Base-by-base conservation (phyloP, 768 basidiomycete species). In the Termitomyces eurrhizus region DNA sequence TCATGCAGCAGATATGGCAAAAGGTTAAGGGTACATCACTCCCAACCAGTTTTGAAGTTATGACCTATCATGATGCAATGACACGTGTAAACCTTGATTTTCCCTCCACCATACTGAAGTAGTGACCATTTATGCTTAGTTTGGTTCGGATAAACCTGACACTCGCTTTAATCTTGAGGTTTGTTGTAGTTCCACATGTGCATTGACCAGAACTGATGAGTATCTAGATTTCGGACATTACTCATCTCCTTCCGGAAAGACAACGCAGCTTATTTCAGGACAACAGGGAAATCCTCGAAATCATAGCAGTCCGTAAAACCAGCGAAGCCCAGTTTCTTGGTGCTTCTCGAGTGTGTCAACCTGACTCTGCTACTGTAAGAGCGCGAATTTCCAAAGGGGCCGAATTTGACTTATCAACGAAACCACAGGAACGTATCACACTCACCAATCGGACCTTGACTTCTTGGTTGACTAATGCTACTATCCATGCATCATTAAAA, bases 131-230 rank as follows among this genome's bases (percentile, higher is more conserved):
- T 26, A 52, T 49, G 36, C 66, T 24, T 63, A 95, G 90, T 97
- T 88, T 79, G 95, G 95, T 14, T 92, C 92, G 59, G 95, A 97
- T 74, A 97, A 97, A 76, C 95, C 95, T 49, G 95, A 98, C 74
- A 88, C 88, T 57, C 84, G 95, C 58, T 95, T 93, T 75, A 84
- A 83, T 58, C 81, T 95, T 64, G 87, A 95, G 87, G 95, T 95
- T 60, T 52, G 67, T 61, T 51, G 56, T 57, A 55, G 52, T 64
- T 58, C 42, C 49, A 53, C 49, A 55, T 42, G 32, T 36, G 16
- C 45, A 56, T 63, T 60, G 59, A 59, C 52, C 64, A 54, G 63
- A 41, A 64, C 65, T 62, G 57, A 64, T 55, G 48, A 16, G 53
- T 62, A 53, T 39, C 64, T 62, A 84, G 83, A 82, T 84, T 63